Evolutionary conservation across 2,329 filamentous ascomycete species (phyloP), one percentile per base, ranked within the genome.

Genomic region (Ophiostoma sp.): DNA sequence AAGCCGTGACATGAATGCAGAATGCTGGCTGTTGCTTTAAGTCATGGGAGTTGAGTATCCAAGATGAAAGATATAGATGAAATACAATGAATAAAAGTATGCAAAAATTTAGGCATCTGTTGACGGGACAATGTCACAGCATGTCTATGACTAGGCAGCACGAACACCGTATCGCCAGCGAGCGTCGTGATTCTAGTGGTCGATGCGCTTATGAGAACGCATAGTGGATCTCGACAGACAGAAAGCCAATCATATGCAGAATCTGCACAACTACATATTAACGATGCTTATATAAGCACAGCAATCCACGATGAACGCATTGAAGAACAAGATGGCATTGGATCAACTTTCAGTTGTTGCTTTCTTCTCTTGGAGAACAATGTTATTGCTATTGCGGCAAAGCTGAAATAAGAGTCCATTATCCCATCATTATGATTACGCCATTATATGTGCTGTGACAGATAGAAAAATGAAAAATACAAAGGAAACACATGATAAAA

Each of bases 71-170:
- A 11, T 14, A 40, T 27, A 18, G 6, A 3, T 18, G 8, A 55
- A 27, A 18, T 7, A 55, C 2, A 5, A 7, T 6, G n/a, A 6
- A 38, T 27, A 60, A 5, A 1, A 40, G 27, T 14, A 14, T 38
- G 38, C 14, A 14, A 38, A 38, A 27, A 55, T 52, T 5, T 27
- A 11, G 2, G 27, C 9, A 55, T 3, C 9, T 18, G 68, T 66
- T 71, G 70, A 70, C 70, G 45, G 68, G 70, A 67, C 67, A 64
- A 69, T 68, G 27, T 64, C 14, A 49, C 12, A n/a, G 14, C 62
- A 11, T 62, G 38, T 55, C 18, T 6, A 40, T 60, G 55, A 11
- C 55, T 60, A 60, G 55, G 55, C 55, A 60, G 55, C 27, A 18
- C 8, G 27, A 55, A 55, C 49, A 55, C 2, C 12, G 55, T 18